Conservation (phyloP, 2,329 filamentous ascomycete species). For the Grosmannia penicillata region DNA sequence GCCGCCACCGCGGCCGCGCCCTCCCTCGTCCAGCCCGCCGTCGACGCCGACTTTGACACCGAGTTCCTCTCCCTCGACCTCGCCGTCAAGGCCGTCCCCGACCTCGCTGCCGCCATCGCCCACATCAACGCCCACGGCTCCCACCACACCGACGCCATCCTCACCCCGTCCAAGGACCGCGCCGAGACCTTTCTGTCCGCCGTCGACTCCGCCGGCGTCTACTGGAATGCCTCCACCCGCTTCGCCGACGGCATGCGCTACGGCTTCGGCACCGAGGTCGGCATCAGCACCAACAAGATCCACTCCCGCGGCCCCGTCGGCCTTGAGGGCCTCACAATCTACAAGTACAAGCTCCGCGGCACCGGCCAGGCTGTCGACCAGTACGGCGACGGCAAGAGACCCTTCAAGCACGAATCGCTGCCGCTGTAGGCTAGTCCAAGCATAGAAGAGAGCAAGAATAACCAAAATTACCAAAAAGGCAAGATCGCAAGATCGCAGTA, state of each 20-base stretch:
- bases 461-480: slow-evolving; percentile 1
- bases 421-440: slow-evolving; percentile 17
- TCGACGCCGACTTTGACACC: slow-evolving; percentile 61
- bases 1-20: slow-evolving; percentile 11
- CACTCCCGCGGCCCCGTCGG: slow-evolving; percentile 88
- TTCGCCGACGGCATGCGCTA: slow-evolving; percentile 96
- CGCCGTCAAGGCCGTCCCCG: slow-evolving; percentile 64
- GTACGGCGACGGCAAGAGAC: slow-evolving; percentile 51
- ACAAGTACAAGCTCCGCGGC: slow-evolving; percentile 86
- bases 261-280: slow-evolving; percentile 94
- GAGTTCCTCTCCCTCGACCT: slow-evolving; percentile 80
- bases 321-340: slow-evolving; percentile 87
- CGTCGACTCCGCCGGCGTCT: slow-evolving; percentile 82
- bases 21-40: slow-evolving; percentile 35
- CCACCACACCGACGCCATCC: slow-evolving; percentile 84
- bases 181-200: slow-evolving; percentile 74
- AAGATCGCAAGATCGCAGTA: no score
- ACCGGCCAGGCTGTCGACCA: slow-evolving; percentile 66
- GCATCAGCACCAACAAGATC: slow-evolving; percentile 98
- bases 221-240: slow-evolving; percentile 91
- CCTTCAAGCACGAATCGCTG: slow-evolving; percentile 44
- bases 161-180: slow-evolving; percentile 52
- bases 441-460: neutral
- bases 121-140: slow-evolving; percentile 92
- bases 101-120: slow-evolving; percentile 52